phyloP scores from a whole-genome alignment of 192 early-diverging fungal species.

The Thamnidium elegans region DNA sequence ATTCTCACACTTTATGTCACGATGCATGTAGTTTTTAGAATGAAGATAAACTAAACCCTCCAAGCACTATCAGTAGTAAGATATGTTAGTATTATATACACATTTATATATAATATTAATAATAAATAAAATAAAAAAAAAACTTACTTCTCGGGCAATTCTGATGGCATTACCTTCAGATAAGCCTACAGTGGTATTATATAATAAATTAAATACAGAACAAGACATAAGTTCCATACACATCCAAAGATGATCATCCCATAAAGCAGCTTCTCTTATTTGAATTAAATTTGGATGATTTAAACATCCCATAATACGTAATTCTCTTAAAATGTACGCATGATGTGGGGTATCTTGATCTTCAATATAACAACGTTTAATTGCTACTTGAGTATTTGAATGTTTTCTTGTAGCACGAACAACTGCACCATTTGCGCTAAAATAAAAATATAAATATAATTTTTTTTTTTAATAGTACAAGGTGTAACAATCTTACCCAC shows the following conservation, averaged over 20 bases:
- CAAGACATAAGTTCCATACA: conserved; percentile 42
- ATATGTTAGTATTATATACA: neutral
- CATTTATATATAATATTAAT: too few relatives aligned
- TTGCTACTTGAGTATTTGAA: conserved; percentile 33
- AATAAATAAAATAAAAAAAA: neutral
- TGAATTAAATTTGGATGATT: conserved; percentile 34
- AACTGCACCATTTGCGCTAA: conserved; percentile 38
- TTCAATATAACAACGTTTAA: conserved; percentile 42
- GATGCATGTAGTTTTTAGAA: conserved; percentile 45
- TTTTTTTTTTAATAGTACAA: too few relatives aligned
- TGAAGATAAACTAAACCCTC: conserved; percentile 44
- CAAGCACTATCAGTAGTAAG: conserved; percentile 23
- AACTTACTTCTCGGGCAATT: conserved; percentile 34
- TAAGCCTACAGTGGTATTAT: conserved; percentile 37
- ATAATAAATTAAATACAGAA: conserved; percentile 39
- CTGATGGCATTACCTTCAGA: conserved; percentile 36
- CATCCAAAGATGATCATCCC: conserved; percentile 44
- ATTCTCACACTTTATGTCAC: conserved; percentile 51
- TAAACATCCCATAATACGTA: conserved; percentile 41
- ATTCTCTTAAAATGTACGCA: conserved; percentile 37
- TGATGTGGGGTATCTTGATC: conserved; percentile 40
- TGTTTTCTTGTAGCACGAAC: conserved; percentile 30
- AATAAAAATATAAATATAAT: too few relatives aligned
- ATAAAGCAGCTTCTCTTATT: conserved; percentile 35
- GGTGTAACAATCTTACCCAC: conserved; percentile 20